Percentiles rank a stretch among this genome's conserved stretches.
Evolutionary conservation across 2,329 filamentous ascomycete species (phyloP).

Genomic region (Fusarium gaditjirri): DNA sequence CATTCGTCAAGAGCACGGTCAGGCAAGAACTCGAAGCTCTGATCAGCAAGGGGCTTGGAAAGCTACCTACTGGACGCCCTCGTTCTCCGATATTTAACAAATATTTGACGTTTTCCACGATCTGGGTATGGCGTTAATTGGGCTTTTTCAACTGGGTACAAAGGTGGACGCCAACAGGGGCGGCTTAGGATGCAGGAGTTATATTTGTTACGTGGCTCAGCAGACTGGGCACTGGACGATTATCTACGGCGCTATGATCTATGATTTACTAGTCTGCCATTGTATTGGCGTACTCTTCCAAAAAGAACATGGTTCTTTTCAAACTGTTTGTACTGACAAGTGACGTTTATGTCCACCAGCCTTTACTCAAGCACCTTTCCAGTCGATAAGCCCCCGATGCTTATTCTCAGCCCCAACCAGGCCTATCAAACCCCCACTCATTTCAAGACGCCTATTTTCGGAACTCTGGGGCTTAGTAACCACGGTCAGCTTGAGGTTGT

Average conservation of each 20-base stretch:
- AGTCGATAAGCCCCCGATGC: neutral
- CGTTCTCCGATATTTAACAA: too few relatives aligned
- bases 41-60: neutral
- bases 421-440: neutral
- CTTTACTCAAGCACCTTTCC: neutral
- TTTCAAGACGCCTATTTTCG: conserved; percentile 13
- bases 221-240: neutral
- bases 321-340: neutral
- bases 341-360: neutral
- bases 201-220: neutral
- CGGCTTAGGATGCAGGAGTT: neutral
- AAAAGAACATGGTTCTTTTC: neutral
- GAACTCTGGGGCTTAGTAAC: conserved; percentile 37
- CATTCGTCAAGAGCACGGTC: conserved; percentile 13
- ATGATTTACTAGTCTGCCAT: neutral
- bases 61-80: too few relatives aligned
- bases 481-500: conserved; percentile 43
- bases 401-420: neutral
- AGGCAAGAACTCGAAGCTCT: neutral
- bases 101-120: neutral
- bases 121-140: neutral
- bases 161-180: neutral
- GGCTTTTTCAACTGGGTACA: neutral
- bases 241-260: conserved; percentile 4
- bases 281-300: neutral